Evolutionary conservation across 768 basidiomycete species (phyloP), one percentile per base, ranked within the genome.

Genomic region (Leucocoprinus birnbaumii): DNA sequence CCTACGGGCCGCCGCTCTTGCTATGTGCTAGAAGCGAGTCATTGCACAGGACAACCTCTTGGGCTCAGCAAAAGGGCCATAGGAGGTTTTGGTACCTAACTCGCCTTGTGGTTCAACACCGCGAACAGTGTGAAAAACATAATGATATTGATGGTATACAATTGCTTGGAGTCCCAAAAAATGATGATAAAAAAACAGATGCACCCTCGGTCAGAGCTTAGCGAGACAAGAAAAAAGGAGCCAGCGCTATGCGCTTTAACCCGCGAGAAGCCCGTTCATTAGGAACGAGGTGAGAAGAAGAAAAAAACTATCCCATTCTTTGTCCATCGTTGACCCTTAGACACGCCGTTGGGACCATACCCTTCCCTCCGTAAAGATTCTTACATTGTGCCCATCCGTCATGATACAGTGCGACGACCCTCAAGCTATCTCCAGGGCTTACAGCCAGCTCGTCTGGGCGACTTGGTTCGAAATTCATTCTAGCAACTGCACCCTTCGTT

Each of bases 271-370:
- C 31, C 11, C 3, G 16, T 21, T 11, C 43, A 19, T 16, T 4
- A 49, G 35, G 10, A 40, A 50, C 13, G 22, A 24, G 16, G 21
- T 7, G n/a, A 9, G 14, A 37, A 41, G 2, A 3, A 50, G 2
- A 37, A 16, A 13, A 11, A 21, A 11, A 13, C 21, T 43, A 13
- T 21, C n/a, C 16, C 37, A 34, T 26, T 24, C 53, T 47, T 22
- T 26, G 8, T 19, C 4, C 24, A 21, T 41, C 24, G 22, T 55
- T 31, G 1, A 31, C 16, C 37, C 53, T 55, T 58, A 91, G 68
- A 66, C 89, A 91, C 66, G 89, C 87, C 49, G 84, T 67, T 3
- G 89, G 89, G 5, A 89, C 84, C 82, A 91, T 87, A 14, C 89
- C 89, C 61, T 80, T 79, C 64, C 85, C 82, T 13, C 80, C 82